These are phyloP conservation scores for Candida tibetensis DNA, from an alignment of 805 yeast genomes.

Conservation along the genomic window DNA sequence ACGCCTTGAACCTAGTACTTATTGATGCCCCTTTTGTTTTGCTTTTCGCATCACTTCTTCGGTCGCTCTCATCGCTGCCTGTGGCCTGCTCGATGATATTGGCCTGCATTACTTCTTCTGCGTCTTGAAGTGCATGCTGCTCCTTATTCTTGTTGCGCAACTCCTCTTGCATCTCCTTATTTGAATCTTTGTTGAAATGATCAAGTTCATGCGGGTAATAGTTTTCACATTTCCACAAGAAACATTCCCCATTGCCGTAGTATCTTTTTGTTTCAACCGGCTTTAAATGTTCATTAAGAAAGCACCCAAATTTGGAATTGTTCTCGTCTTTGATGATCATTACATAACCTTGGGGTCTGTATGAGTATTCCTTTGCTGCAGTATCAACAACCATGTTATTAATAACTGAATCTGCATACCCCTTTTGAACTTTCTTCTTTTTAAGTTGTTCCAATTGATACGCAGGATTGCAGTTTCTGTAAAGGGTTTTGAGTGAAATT, in stretches of 20 bases:
- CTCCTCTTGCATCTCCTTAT: no score
- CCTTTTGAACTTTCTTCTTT: slow-evolving; percentile 21
- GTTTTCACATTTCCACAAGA: slow-evolving; percentile 76
- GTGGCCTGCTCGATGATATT: background rate
- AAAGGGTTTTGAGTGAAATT: slow-evolving; percentile 77
- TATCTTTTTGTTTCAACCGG: slow-evolving; percentile 72
- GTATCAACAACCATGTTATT: slow-evolving; percentile 24
- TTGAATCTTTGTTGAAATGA: slow-evolving; percentile 4
- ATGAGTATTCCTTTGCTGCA: slow-evolving; percentile 6
- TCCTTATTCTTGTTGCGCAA: background rate
- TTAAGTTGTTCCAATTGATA: slow-evolving; percentile 25
- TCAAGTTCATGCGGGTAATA: slow-evolving; percentile 21
- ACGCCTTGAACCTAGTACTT: slow-evolving; percentile 60
- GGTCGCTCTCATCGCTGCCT: background rate
- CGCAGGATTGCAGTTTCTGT: slow-evolving; percentile 51
- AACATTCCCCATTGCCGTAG: slow-evolving; percentile 94
- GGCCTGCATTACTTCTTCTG: no score
- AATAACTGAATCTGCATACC: slow-evolving; percentile 37
- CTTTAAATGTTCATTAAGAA: slow-evolving; percentile 66
- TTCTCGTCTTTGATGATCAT: slow-evolving; percentile 65
- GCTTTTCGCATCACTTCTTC: background rate
- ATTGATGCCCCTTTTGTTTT: background rate
- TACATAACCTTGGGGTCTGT: slow-evolving; percentile 63
- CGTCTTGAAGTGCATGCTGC: background rate
- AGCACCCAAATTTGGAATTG: slow-evolving; percentile 73